Conservation (phyloP, 2,329 filamentous ascomycete species). For the Colletotrichum destructivum region DNA sequence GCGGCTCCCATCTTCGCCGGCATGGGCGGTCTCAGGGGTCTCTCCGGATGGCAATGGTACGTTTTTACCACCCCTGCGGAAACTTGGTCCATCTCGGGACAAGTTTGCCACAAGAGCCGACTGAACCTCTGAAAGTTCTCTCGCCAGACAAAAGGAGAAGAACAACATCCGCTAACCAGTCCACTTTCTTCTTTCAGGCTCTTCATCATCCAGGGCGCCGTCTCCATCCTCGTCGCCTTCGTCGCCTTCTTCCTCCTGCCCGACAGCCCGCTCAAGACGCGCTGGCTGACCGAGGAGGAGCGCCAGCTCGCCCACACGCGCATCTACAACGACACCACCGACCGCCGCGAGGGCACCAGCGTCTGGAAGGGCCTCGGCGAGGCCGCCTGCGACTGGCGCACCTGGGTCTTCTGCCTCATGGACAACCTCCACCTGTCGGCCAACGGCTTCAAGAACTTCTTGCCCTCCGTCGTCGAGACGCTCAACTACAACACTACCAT, state of each 20-base stretch:
- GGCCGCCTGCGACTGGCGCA: constrained; percentile 60
- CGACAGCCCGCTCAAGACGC: constrained; percentile 55
- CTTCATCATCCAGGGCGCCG: constrained; percentile 59
- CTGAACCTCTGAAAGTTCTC: too few species aligned
- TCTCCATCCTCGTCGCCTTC: constrained; percentile 54
- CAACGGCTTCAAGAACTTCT: constrained; percentile 59
- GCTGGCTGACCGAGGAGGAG: constrained; percentile 58
- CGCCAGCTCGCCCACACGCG: constrained; percentile 56
- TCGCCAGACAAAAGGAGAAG: neutral
- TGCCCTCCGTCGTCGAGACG: constrained; percentile 56
- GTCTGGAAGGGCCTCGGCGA: constrained; percentile 60
- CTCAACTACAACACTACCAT: constrained; percentile 60
- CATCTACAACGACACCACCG: constrained; percentile 49
- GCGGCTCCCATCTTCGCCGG: constrained; percentile 60
- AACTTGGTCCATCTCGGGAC: too few species aligned
- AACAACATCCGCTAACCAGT: neutral
- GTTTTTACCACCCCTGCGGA: neutral
- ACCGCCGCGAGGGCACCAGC: constrained; percentile 56
- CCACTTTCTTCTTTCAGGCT: constrained; percentile 45
- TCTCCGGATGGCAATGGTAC: constrained; percentile 61
- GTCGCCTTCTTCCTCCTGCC: constrained; percentile 56
- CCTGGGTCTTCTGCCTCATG: constrained; percentile 66
- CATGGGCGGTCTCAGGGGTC: constrained; percentile 56
- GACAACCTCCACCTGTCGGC: constrained; percentile 66
- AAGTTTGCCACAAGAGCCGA: too few species aligned